Evolutionary conservation across 1,284 basidiomycete genomes (phyloP), one percentile per base, ranked within the genome.

Genomic region (Moniliella sp.): DNA sequence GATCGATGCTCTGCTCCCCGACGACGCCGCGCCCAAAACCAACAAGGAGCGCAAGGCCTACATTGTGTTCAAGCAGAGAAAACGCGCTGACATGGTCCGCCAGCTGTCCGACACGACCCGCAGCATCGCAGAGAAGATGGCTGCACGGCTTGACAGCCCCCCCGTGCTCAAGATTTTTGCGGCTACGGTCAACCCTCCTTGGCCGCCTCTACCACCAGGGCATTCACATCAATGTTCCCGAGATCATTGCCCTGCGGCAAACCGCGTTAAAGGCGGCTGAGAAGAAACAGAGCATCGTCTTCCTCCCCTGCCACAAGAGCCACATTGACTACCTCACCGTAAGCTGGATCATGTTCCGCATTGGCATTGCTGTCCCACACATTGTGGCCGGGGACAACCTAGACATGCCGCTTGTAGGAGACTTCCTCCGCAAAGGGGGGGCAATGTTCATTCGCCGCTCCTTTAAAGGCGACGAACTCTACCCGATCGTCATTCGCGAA

Each of bases 231-330:
- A 46, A 36, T 19, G 46, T 53, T 2, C 40, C 44, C 0, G 50
- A 57, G 28, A 50, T 57, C 8, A 36, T 57, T 19, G 52, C 52
- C 27, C 38, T 57, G 11, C 43, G 54, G 10, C 32, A 46, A 10
- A 50, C 57, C 1, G 61, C 61, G 0, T 33, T 48, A 8, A 36
- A 46, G 11, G 62, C 61, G 0, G 53, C 50, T 2, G 37, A 50
- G 21, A 45, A 47, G 18, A 52, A 55, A 34, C 55, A 62, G 32
- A 53, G 51, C 26, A 46, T 62, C 27, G 42, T 63, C 32, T 61
- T 63, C 17, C 39, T 62, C 4, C 61, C 61, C 0, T 62, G 58
- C 36, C 61, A 63, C 43, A 62, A 62, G 33, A 51, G 47, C 2
- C 61, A 62, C 34, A 62, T 62, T 30, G 35, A 57, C 37, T 53